A percentile compares a stretch with the other conserved stretches of the same genome.
Conservation (phyloP, 345 rosid species). For the Aethionema arabicum region DNA sequence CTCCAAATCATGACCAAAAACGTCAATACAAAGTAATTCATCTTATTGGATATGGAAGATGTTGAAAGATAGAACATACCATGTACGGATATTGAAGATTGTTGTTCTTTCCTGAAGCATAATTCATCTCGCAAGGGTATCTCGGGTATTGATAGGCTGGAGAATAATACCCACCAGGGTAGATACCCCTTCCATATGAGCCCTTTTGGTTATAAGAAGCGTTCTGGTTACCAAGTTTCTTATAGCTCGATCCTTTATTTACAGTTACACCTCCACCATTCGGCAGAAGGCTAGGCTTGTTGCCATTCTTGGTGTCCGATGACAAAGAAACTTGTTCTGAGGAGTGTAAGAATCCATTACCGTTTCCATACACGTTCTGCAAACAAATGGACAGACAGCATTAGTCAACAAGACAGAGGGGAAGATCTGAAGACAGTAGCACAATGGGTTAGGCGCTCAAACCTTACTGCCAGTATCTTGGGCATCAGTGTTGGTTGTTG, state of each 20-base stretch:
- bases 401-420: neutral
- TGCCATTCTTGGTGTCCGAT: slow-evolving; percentile 31
- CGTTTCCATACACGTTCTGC: slow-evolving; percentile 30
- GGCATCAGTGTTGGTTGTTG: slow-evolving; percentile 38
- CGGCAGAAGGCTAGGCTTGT: slow-evolving; percentile 28
- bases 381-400: slow-evolving; percentile 25
- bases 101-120: slow-evolving; percentile 50
- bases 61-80: slow-evolving; percentile 38
- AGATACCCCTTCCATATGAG: slow-evolving; percentile 42
- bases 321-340: neutral
- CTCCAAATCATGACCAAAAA: neutral
- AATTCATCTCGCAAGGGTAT: slow-evolving; percentile 48
- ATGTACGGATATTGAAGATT: slow-evolving; percentile 40
- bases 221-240: slow-evolving; percentile 45
- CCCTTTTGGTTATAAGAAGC: slow-evolving; percentile 42
- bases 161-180: slow-evolving; percentile 36
- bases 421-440: slow-evolving; percentile 10
- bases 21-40: neutral
- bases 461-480: slow-evolving; percentile 47
- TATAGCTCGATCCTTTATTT: slow-evolving; percentile 40
- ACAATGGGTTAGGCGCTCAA: neutral
- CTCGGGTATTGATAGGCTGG: slow-evolving; percentile 51
- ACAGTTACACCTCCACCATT: slow-evolving; percentile 38
- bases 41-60: neutral
- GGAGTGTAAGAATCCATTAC: slow-evolving; percentile 13